These are phyloP conservation scores for Metarhizium robertsii DNA, from an alignment of 2,329 filamentous ascomycete genomes.

Conservation along the genomic window DNA sequence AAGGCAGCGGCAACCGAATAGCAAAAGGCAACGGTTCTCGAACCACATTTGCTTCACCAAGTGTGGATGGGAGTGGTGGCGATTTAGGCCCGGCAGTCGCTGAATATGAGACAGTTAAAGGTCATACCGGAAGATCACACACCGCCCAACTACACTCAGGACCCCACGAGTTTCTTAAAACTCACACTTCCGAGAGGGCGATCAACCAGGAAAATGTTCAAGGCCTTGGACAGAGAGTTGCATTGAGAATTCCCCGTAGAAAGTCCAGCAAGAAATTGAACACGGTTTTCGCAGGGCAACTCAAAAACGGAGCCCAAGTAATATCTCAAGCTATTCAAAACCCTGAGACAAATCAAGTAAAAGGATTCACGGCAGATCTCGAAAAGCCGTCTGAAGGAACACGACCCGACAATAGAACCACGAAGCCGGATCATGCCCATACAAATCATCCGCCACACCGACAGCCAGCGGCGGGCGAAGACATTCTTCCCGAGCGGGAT, in stretches of 20 bases:
- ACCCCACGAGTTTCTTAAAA: background rate
- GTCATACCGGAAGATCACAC: background rate
- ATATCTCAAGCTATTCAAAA: background rate
- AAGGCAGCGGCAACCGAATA: slow-evolving; percentile 1
- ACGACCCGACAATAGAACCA: too few species aligned
- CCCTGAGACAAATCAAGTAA: background rate
- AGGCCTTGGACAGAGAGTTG: background rate
- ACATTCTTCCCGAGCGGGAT: slow-evolving; percentile 16
- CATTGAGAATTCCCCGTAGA: slow-evolving; percentile 4
- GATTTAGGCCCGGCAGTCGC: background rate
- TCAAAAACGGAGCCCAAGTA: background rate
- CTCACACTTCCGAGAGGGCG: background rate
- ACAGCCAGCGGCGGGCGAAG: slow-evolving; percentile 8
- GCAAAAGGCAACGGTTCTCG: background rate
- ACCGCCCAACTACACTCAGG: background rate
- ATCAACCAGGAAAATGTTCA: slow-evolving; percentile 3
- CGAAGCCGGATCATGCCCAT: background rate
- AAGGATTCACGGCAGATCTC: background rate
- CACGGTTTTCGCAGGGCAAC: background rate
- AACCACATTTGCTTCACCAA: slow-evolving; percentile 2
- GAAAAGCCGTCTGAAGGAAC: background rate
- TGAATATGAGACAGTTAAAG: background rate
- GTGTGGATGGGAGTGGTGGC: slow-evolving; percentile 6
- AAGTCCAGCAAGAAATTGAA: slow-evolving; percentile 9
- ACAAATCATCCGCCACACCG: background rate